Evolutionary conservation across 441 rosid species (phyloP).

Genomic region (Pelargonium hybrid): DNA sequence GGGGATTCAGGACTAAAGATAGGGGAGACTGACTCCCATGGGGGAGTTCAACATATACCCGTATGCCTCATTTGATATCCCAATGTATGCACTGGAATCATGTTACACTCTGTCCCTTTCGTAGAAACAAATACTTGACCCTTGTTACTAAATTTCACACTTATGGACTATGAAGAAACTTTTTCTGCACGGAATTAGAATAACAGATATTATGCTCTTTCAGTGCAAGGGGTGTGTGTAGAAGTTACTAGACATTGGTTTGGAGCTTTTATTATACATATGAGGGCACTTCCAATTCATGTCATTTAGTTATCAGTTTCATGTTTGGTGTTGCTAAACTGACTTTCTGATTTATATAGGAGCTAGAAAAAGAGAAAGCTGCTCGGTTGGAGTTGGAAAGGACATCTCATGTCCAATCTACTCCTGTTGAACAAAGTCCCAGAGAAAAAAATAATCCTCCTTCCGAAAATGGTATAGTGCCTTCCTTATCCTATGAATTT

Average conservation of each 20-base stretch:
- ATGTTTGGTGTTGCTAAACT: conserved; percentile 12
- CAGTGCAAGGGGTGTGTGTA: not conserved
- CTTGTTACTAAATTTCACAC: too few relatives aligned
- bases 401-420: conserved; percentile 39
- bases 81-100: too few relatives aligned
- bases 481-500: conserved; percentile 1
- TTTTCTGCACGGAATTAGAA: too few relatives aligned
- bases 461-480: conserved; percentile 57
- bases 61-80: too few relatives aligned
- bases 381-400: conserved; percentile 78
- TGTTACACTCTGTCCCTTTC: too few relatives aligned
- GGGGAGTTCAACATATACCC: too few relatives aligned
- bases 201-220: too few relatives aligned
- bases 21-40: too few relatives aligned
- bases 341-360: conserved; percentile 38
- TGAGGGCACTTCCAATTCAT: not conserved
- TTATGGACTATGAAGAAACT: too few relatives aligned
- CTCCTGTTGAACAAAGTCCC: conserved; percentile 46
- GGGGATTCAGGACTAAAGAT: too few relatives aligned
- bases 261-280: not conserved
- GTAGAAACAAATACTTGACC: too few relatives aligned
- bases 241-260: not conserved
- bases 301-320: conserved; percentile 8
- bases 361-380: conserved; percentile 77
- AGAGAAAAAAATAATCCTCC: conserved; percentile 44